Evolutionary conservation across 225 moss, liverwort and hornwort species (phyloP).

Genomic region (Rhytidiadelphus loreus): DNA sequence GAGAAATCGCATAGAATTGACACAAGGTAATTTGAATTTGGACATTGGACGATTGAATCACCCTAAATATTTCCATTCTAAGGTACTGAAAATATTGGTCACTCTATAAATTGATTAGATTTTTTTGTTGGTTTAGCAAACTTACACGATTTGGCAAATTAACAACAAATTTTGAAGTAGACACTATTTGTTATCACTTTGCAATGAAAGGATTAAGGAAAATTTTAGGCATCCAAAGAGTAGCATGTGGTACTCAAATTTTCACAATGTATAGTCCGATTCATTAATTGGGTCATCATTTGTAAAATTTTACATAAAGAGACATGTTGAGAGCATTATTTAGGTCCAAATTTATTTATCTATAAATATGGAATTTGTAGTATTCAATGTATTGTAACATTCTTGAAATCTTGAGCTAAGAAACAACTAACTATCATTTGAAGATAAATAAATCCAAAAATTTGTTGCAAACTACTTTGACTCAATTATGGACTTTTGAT

Average conservation of each 20-base stretch:
- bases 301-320: background rate
- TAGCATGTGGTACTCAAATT: background rate
- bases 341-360: background rate
- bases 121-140: background rate
- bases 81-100: background rate
- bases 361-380: background rate
- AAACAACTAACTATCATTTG: background rate
- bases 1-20: background rate
- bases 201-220: background rate
- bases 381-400: background rate
- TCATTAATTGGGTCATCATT: background rate
- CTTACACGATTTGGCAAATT: background rate
- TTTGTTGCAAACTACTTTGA: background rate
- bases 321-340: background rate
- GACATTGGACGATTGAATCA: background rate
- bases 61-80: background rate
- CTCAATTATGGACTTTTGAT: background rate
- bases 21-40: background rate
- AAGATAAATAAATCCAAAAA: background rate
- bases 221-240: accelerated
- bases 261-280: background rate
- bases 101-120: background rate
- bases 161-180: background rate
- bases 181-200: background rate
- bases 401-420: background rate